A percentile compares a stretch with the other conserved stretches of the same genome.
phyloP scores from a whole-genome alignment of 208 protist species.

The Acanthamoeba royreba region DNA sequence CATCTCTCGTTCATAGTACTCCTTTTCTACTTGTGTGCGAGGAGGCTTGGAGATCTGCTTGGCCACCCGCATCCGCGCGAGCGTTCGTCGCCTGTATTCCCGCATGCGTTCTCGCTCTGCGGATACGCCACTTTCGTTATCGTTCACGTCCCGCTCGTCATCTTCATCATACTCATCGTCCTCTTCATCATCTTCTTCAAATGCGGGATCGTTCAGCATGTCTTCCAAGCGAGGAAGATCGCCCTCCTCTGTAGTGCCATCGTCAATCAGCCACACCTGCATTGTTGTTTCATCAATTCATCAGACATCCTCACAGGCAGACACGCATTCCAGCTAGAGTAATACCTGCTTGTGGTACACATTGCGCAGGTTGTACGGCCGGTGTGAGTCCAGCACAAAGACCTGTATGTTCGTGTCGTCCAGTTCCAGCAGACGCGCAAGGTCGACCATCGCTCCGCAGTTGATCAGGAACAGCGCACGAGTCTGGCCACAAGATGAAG shows the following conservation, averaged over 20 bases:
- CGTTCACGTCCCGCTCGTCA: neutral
- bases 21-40: neutral
- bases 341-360: constrained; percentile 11
- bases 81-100: neutral
- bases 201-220: neutral
- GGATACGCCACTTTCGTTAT: neutral
- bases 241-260: neutral
- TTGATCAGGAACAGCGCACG: neutral
- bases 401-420: neutral
- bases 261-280: constrained; percentile 30
- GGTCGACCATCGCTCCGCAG: constrained; percentile 26
- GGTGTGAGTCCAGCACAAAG: neutral
- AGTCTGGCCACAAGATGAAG: too few species aligned
- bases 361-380: constrained; percentile 29
- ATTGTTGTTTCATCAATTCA: too few species aligned
- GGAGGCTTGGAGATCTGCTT: neutral
- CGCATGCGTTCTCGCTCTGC: neutral
- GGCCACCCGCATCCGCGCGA: neutral
- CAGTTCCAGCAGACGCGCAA: neutral
- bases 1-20: constrained; percentile 1
- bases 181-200: constrained; percentile 37
- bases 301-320: too few species aligned
- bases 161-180: neutral
- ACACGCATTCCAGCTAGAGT: too few species aligned
- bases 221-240: neutral